A percentile compares a stretch with the other conserved stretches of the same genome.
phyloP scores from a whole-genome alignment of 805 yeast species.

The Blastobotrys chiropterorum region DNA sequence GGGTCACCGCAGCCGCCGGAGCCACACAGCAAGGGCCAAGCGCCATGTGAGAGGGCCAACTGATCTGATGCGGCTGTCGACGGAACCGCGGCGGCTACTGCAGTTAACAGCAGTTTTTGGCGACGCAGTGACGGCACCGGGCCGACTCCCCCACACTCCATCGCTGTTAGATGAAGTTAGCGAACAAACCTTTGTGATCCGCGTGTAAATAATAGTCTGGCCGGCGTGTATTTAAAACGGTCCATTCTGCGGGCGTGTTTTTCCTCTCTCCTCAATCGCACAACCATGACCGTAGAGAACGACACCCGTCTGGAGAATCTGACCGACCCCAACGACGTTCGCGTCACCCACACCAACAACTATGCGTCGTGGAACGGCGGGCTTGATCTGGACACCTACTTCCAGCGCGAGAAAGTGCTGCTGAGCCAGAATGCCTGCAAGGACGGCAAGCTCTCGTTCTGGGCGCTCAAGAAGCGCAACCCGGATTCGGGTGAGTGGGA shows the following conservation, averaged over 20 bases:
- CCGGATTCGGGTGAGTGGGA: slow-evolving; percentile 25
- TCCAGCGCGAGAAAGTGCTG: slow-evolving; percentile 22
- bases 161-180: background rate
- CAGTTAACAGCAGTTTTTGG: background rate
- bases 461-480: slow-evolving; percentile 26
- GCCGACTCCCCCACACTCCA: background rate
- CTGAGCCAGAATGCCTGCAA: slow-evolving; percentile 11
- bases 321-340: slow-evolving; percentile 13
- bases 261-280: too few species aligned
- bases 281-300: background rate
- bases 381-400: slow-evolving; percentile 23
- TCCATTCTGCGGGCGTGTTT: background rate
- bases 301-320: slow-evolving; percentile 10
- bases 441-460: slow-evolving; percentile 20
- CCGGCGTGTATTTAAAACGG: background rate
- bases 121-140: background rate
- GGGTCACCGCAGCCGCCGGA: too few species aligned
- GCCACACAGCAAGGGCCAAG: too few species aligned
- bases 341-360: slow-evolving; percentile 17
- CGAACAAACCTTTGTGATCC: background rate
- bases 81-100: background rate
- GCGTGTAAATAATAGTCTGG: background rate
- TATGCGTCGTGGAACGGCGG: slow-evolving; percentile 24
- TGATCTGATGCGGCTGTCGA: background rate
- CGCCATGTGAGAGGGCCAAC: too few species aligned